Percentiles rank a stretch among this genome's conserved stretches.
phyloP scores from a whole-genome alignment of 129 eudicot genomes.

The Logfia minima region DNA sequence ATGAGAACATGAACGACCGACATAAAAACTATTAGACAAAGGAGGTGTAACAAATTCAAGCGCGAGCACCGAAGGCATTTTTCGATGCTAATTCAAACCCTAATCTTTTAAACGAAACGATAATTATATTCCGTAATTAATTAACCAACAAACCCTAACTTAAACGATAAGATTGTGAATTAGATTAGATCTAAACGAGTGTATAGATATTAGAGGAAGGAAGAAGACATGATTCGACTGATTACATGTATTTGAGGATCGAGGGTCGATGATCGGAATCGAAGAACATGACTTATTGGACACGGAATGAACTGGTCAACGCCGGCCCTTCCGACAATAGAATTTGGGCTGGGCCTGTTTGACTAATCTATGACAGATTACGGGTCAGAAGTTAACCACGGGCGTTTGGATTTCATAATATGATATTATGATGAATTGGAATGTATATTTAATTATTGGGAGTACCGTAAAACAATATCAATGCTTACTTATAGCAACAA shows the following conservation, averaged over 20 bases:
- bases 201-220: slow-evolving; percentile 2
- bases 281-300: slow-evolving; percentile 32
- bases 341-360: slow-evolving; percentile 21
- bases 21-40: slow-evolving; percentile 41
- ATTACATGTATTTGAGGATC: slow-evolving; percentile 32
- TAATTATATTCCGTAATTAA: neutral
- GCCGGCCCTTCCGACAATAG: neutral
- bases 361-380: neutral
- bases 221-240: slow-evolving; percentile 12
- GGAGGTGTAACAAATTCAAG: slow-evolving; percentile 40
- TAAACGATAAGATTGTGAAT: slow-evolving; percentile 14
- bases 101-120: slow-evolving; percentile 8
- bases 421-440: no score
- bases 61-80: slow-evolving; percentile 91
- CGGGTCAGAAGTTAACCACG: no score
- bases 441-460: no score
- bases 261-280: slow-evolving; percentile 36
- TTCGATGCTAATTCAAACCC: slow-evolving; percentile 68
- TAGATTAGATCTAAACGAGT: slow-evolving; percentile 19
- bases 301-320: no score
- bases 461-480: no score
- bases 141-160: slow-evolving; percentile 36
- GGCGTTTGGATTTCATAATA: no score
- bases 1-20: slow-evolving; percentile 61
- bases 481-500: no score